Evolutionary conservation across 2,329 filamentous ascomycete species (phyloP), one percentile per base, ranked within the genome.

Genomic region (Arthrobotrys entomopaga): DNA sequence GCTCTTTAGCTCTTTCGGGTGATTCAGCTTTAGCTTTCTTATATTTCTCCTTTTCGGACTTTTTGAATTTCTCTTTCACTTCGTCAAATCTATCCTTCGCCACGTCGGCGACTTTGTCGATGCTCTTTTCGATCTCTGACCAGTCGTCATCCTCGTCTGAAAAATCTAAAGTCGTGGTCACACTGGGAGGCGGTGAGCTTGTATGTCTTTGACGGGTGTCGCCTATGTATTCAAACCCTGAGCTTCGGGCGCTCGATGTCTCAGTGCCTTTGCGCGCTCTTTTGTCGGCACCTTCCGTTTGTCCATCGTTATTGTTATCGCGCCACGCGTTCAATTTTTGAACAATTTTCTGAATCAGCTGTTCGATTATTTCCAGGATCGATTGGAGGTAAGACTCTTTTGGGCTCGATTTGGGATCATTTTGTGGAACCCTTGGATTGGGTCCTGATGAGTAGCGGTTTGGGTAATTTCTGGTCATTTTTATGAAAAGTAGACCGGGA

Each of bases 111-210:
- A 20, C 19, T n/a, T 46, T 29, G 34, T 42, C 54, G 34, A 67
- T 52, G 1, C 43, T 48, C 20, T 59, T 53, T 26, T 67, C 46
- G 13, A 29, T 40, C 15, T 49, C 29, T 43, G 16, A 20, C 48
- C 56, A 69, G 1, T 60, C 65, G 5, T 69, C 65, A 4, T 69
- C 65, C 3, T 60, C 46, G 11, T 60, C 65, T 16, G 65, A 54
- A n/a, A 1, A 1, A 16, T 8, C 20, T 4, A 3, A 1, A 3
- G 20, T 38, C 4, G 29, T 22, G 16, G 40, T 20, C 2, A 59
- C 53, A 4, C 50, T 52, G 2, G 24, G 19, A 20, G 50, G 50
- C 19, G 57, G 40, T 10, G 49, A 34, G 13, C 20, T 49, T 26
- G 24, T 13, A n/a, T 6, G 20, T 19, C n/a, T 52, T 8, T 24